A percentile compares a stretch with the other conserved stretches of the same genome.
Evolutionary conservation across 2,329 filamentous ascomycete genomes (phyloP).

Genomic region (Cytospora schulzeri): DNA sequence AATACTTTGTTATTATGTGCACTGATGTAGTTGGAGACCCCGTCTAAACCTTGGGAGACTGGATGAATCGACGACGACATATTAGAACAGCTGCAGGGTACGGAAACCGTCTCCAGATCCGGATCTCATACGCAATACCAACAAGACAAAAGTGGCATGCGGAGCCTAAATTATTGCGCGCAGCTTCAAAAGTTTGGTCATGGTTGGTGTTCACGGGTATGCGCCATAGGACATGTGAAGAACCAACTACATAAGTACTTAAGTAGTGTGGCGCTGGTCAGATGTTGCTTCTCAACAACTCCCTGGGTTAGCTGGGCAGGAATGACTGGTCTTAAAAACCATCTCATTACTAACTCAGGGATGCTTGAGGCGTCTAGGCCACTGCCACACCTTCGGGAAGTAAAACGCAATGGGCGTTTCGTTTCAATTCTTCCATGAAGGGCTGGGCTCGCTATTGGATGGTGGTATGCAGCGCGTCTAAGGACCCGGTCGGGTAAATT

Average conservation of each 20-base stretch:
- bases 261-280: background rate
- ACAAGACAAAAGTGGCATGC: background rate
- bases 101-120: too few species aligned
- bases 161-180: background rate
- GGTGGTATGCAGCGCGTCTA: constrained; percentile 16
- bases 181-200: background rate
- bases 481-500: constrained; percentile 9
- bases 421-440: background rate
- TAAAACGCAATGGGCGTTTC: constrained; percentile 18
- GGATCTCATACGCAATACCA: too few species aligned
- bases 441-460: constrained; percentile 7
- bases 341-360: background rate
- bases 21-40: too few species aligned
- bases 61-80: too few species aligned
- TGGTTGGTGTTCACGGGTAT: too few species aligned
- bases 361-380: constrained; percentile 9
- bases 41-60: too few species aligned
- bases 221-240: background rate
- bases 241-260: background rate
- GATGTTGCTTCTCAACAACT: background rate
- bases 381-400: constrained; percentile 11
- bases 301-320: background rate
- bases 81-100: too few species aligned
- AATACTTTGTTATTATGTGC: too few species aligned
- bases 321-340: background rate